phyloP scores from a whole-genome alignment of 345 rosid genomes.

The Euclidium syriacum region DNA sequence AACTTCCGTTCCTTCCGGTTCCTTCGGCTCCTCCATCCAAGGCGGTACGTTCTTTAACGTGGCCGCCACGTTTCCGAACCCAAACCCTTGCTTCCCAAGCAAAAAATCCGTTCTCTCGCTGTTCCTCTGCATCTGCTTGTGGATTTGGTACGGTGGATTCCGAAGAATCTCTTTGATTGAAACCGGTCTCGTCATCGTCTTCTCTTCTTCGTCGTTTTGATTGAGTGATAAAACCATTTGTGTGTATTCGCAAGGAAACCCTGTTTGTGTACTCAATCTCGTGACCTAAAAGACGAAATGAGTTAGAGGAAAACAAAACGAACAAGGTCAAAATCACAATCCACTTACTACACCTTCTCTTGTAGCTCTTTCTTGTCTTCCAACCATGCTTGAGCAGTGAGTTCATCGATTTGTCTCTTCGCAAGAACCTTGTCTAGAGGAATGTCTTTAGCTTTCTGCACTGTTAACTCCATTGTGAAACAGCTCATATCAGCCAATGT shows the following conservation, averaged over 20 bases:
- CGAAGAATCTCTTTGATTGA: slow-evolving; percentile 28
- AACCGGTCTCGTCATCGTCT: slow-evolving; percentile 34
- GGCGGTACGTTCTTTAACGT: slow-evolving; percentile 57
- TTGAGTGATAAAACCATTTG: slow-evolving; percentile 41
- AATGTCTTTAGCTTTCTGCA: slow-evolving; percentile 51
- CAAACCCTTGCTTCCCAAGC: slow-evolving; percentile 48
- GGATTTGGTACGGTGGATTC: slow-evolving; percentile 29
- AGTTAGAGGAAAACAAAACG: neutral
- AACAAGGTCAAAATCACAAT: neutral
- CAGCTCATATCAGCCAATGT: slow-evolving; percentile 52
- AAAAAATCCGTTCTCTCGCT: slow-evolving; percentile 28
- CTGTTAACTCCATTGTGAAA: slow-evolving; percentile 49
- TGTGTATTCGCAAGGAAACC: slow-evolving; percentile 61
- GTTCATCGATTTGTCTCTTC: slow-evolving; percentile 63
- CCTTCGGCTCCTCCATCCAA: slow-evolving; percentile 52
- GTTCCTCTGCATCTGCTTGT: slow-evolving; percentile 29
- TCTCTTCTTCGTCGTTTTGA: slow-evolving; percentile 28
- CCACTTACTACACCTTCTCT: slow-evolving; percentile 49
- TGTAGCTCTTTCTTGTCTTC: slow-evolving; percentile 52
- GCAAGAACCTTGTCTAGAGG: slow-evolving; percentile 60
- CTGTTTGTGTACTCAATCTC: slow-evolving; percentile 57
- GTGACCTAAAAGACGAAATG: slow-evolving; percentile 43
- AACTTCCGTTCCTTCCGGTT: slow-evolving; percentile 46
- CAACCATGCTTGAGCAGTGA: slow-evolving; percentile 82
- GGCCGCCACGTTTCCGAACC: slow-evolving; percentile 65